Base-by-base conservation (phyloP, 2,329 filamentous ascomycete species). In the Daldinia eschscholtzii region DNA sequence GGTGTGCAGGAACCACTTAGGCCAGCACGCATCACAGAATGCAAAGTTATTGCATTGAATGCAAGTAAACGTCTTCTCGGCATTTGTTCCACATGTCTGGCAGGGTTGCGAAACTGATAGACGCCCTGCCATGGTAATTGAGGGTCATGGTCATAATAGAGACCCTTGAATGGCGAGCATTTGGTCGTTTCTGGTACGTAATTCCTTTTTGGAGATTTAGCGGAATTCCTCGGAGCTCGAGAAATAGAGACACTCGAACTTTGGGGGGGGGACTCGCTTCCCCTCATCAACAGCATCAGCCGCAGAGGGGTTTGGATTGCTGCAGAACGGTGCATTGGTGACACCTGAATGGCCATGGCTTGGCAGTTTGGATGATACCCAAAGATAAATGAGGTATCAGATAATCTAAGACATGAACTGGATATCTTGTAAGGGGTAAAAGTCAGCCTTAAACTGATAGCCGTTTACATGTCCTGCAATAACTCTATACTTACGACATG, bases 41-140 rank as follows among this genome's bases (percentile, higher is more conserved):
- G 73, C 70, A 26, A 79, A 73, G 61, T 77, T 78, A 66, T 79
- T 79, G 70, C 77, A 79, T 35, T 77, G 76, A 42, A 77, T 76
- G 68, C 77, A 79, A 23, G 75, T 76, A 64, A 72, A 78, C 2
- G 73, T 77, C 67, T 70, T 76, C 35, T 74, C 71, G 48, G 70
- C 44, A 37, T 70, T 75, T 26, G 76, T 75, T 48, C 72, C 72
- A 61, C 77, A 79, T 12, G 75, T 75, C 55, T 77, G 76, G 66
- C 77, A 79, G 52, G 76, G 76, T 65, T 74, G 68, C 56, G 73
- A 71, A 35, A 66, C 58, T 58, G 72, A 65, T 63, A 69, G 53
- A 67, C 60, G 60, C 61, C 65, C 67, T 57, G 67, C 62, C 70
- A 72, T 72, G 44, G 28, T 66, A 42, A 57, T 61, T 70, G 63